Percentiles rank a stretch among this genome's conserved stretches.
Evolutionary conservation across 331 rosid genomes (phyloP).

Genomic region (Quercus tomentella): DNA sequence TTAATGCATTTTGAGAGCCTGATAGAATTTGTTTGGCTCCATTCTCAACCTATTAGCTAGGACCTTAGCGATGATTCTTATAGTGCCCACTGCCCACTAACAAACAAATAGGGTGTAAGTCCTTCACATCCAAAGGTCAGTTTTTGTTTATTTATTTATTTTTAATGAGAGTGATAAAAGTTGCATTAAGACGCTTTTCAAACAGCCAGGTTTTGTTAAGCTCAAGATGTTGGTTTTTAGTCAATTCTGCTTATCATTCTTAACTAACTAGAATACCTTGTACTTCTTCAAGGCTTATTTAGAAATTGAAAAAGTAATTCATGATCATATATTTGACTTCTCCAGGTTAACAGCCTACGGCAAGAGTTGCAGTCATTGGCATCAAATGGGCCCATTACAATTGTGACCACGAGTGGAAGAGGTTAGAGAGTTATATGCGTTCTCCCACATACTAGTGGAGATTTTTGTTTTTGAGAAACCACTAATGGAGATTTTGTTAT

Average conservation of each 20-base stretch:
- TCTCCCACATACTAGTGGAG: conserved; percentile 5
- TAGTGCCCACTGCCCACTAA: too few relatives aligned
- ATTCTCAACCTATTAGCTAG: too few relatives aligned
- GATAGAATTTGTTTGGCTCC: too few relatives aligned
- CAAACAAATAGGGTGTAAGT: too few relatives aligned
- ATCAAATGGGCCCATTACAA: conserved; percentile 52
- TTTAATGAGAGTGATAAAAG: too few relatives aligned
- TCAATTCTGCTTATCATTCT: neutral
- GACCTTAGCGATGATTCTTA: too few relatives aligned
- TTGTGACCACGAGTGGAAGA: conserved; percentile 63
- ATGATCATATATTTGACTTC: conserved; percentile 15
- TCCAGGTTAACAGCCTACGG: conserved; percentile 77
- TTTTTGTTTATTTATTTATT: too few relatives aligned
- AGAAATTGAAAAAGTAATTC: neutral
- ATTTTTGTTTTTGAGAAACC: neutral
- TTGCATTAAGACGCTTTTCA: too few relatives aligned
- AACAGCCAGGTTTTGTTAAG: neutral
- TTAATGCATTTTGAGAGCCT: too few relatives aligned
- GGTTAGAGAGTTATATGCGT: conserved; percentile 36
- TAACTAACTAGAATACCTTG: neutral
- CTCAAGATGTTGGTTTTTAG: neutral
- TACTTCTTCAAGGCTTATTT: neutral
- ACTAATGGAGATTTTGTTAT: too few relatives aligned
- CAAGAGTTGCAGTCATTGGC: conserved; percentile 55
- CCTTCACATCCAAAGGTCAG: too few relatives aligned